Evolutionary conservation across 2,329 filamentous ascomycete species (phyloP), one percentile per base, ranked within the genome.

Genomic region (Trichoderma atrobrunneum): DNA sequence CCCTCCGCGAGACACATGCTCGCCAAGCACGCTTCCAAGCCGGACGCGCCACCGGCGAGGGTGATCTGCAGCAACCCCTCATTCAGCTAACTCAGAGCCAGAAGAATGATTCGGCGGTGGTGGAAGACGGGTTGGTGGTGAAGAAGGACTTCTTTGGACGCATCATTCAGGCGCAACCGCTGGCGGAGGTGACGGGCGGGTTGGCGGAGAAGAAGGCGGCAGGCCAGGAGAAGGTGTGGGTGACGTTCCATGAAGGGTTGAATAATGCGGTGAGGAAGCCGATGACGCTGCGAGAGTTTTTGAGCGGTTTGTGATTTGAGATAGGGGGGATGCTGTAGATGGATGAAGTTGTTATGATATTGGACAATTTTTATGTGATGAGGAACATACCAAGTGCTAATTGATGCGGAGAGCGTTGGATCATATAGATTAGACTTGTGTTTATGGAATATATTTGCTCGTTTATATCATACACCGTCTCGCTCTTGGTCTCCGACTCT

Each of bases 251-350:
- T 78, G 95, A 98, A 83, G 95, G 95, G 0, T 90, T 94, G 79
- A 96, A 94, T 71, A 97, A 98, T 85, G 95, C 95, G 12, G 95
- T 98, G 73, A 87, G 92, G 80, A 97, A 97, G 80, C 93, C 94
- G 3, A 90, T 98, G 74, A 92, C 92, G 10, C 80, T 97, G 80
- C 87, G 88, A 73, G 95, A 97, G 80, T 88, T 98, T 77, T 82
- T 97, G 85, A 86, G 85, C 71, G 91, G 88, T 3, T 78, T 94
- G 72, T 92, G 81, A 62, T 59, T 59, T 57, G 69, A 11, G 62
- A 2, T 1, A 16, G 34, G 14, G 21, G n/a, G 2, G 32, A 8
- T 39, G 2, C 6, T 64, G 24, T 21, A 51, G n/a, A 51, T 51
- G 43, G 43, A 51, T 12, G n/a, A 14, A 43, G 36, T 43, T 43